Evolutionary conservation across 2,329 filamentous ascomycete genomes (phyloP), one percentile per base, ranked within the genome.

Genomic region (Plectosphaerella cucumerina): DNA sequence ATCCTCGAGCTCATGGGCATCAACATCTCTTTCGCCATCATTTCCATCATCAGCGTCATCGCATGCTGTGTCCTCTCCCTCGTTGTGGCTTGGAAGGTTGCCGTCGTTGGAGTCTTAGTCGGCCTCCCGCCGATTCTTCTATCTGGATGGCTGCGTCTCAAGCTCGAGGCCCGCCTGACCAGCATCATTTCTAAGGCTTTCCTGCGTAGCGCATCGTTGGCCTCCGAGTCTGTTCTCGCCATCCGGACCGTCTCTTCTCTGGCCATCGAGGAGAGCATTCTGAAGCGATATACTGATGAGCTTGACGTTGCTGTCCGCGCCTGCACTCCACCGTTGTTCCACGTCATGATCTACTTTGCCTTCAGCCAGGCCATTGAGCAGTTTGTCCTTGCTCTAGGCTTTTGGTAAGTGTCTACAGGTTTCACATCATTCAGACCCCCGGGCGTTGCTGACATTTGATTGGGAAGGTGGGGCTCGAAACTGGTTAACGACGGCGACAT

Each of bases 1-100:
- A 65, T 78, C 2, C 63, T 74, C 6, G 75, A 77, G 34, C 62
- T 80, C 3, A 65, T 77, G 44, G 69, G 70, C 2, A 60, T 69
- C 44, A 78, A 70, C 41, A 56, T 77, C 6, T 65, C 62, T 2
- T 52, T 76, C 6, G 67, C 78, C 12, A 44, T 76, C 1, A 65
- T 74, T 18, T 60, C 68, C 6, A n/a, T 72, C 2, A 52, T 74
- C 37, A 75, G 66, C 23, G 53, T 80, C 0, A 23, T 73, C 1
- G 62, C 66, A 3, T 69, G 64, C 49, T 66, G 64, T 20, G 62
- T 72, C 2, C 56, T 80, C 0, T 64, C 70, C 0, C 55, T 80
- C 2, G 66, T 60, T 0, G 64, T 68, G 48, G 67, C 66, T 1
- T 79, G 72, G 73, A 76, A 70, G 34, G 60, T 80, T 1, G 70